phyloP scores from a whole-genome alignment of 345 rosid genomes.

The Toxicodendron radicans region DNA sequence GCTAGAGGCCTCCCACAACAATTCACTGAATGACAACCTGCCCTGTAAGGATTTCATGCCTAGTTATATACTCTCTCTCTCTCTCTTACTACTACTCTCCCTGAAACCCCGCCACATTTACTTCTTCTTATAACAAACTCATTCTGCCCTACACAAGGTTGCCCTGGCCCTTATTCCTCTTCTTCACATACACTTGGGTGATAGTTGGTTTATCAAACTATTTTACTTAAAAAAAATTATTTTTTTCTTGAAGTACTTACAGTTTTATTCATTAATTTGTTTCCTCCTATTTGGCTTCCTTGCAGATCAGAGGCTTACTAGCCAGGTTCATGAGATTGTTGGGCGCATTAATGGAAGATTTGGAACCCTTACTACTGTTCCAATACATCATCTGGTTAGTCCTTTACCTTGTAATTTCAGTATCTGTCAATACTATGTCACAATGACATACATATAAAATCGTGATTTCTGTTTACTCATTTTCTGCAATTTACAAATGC shows the following conservation, averaged over 20 bases:
- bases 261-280: neutral
- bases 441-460: neutral
- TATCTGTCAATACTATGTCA: neutral
- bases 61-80: too few relatives aligned
- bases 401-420: conserved; percentile 17
- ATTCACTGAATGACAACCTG: too few relatives aligned
- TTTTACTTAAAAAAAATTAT: neutral
- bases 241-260: neutral
- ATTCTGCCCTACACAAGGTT: too few relatives aligned
- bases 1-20: too few relatives aligned
- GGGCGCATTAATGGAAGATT: conserved; percentile 68
- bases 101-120: too few relatives aligned
- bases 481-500: neutral
- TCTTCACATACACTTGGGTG: too few relatives aligned
- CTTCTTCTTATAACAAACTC: too few relatives aligned
- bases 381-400: conserved; percentile 65
- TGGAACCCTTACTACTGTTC: conserved; percentile 58
- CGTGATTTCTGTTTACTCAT: neutral
- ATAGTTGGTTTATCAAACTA: too few relatives aligned
- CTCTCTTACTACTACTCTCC: too few relatives aligned
- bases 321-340: conserved; percentile 70
- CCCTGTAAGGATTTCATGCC: too few relatives aligned
- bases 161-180: too few relatives aligned
- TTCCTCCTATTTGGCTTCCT: neutral
- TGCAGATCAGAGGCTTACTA: conserved; percentile 60